Evolutionary conservation across 495 filamentous ascomycete species (phyloP).

Genomic region (Xylaria telfairii): DNA sequence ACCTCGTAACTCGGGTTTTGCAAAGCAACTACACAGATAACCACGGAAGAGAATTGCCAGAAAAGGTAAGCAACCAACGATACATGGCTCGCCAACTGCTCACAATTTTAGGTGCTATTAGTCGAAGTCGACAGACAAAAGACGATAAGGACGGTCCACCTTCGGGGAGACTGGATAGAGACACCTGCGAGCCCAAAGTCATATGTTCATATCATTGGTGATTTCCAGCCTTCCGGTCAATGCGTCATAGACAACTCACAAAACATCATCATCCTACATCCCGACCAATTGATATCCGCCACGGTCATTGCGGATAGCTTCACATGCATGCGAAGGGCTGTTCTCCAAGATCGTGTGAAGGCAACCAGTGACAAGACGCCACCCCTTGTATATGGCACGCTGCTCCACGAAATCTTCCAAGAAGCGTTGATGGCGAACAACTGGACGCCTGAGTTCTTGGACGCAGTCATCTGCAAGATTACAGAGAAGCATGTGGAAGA

Average conservation of each 20-base stretch:
- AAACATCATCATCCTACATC: constrained; percentile 91
- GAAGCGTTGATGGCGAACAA: constrained; percentile 81
- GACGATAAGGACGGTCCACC: constrained; percentile 67
- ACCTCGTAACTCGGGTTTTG: constrained; percentile 74
- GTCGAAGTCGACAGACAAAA: constrained; percentile 77
- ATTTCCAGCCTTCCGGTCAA: constrained; percentile 69
- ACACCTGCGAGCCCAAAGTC: constrained; percentile 74
- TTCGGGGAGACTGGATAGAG: constrained; percentile 85
- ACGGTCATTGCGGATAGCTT: constrained; percentile 95
- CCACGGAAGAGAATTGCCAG: constrained; percentile 63
- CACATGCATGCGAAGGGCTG: constrained; percentile 83
- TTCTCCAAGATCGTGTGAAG: constrained; percentile 93
- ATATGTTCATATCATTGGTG: constrained; percentile 85
- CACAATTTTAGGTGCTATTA: constrained; percentile 65
- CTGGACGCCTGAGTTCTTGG: constrained; percentile 75
- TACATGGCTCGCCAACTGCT: constrained; percentile 23
- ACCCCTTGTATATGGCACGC: constrained; percentile 84
- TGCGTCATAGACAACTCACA: constrained; percentile 75
- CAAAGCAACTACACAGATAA: constrained; percentile 68
- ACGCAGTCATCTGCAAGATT: constrained; percentile 65
- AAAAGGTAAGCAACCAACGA: constrained; percentile 65
- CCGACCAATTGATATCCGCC: constrained; percentile 92
- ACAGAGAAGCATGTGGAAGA: constrained; percentile 78
- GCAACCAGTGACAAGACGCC: constrained; percentile 77
- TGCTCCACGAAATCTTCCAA: constrained; percentile 95